Base-by-base conservation (phyloP, 2,329 filamentous ascomycete genomes). In the Aureobasidium sp. region DNA sequence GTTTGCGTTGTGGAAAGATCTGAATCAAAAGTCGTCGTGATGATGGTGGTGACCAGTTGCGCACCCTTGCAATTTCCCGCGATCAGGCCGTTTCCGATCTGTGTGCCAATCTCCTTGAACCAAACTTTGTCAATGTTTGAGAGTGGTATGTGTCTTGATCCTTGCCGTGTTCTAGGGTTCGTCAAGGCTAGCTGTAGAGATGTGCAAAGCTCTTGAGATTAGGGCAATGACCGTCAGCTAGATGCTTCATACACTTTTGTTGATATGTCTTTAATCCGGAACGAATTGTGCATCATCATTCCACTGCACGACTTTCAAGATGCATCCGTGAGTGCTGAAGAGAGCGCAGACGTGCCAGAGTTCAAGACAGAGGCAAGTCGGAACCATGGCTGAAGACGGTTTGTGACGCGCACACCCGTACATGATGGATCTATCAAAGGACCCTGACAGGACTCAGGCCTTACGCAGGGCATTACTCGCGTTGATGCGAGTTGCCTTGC, bases 1-100 rank as follows among this genome's bases (percentile, higher is more conserved):
- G 62, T 29, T 31, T 62, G 39, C 57, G 55, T 27, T 57, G 61
- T 29, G 39, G 44, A 45, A 58, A 58, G 31, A 41, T 62, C 48
- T 55, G 39, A 45, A 49, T 49, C 44, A 51, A 51, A 60, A 51
- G 34, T n/a, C 25, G 37, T 48, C 44, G 42, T 59, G 42, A 47
- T 48, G 31, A 29, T 47, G 42, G 44, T 48, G 55, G 51, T 27
- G 45, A 60, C 34, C 44, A 51, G 45, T 31, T n/a, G 39, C 34
- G 45, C 25, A 2, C 44, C 57, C 51, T 60, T 60, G 9, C 12
- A 60, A 60, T 60, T 45, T 60, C 57, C 45, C 57, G 57, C 45
- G 22, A 36, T 42, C 57, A 41, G 17, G 45, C 57, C 57, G 57
- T 41, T 60, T 36, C 45, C 31, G 41, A 58, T 48, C 41, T 29